phyloP scores from a whole-genome alignment of 73 alveolate species.

The Paramecium primaurelia region DNA sequence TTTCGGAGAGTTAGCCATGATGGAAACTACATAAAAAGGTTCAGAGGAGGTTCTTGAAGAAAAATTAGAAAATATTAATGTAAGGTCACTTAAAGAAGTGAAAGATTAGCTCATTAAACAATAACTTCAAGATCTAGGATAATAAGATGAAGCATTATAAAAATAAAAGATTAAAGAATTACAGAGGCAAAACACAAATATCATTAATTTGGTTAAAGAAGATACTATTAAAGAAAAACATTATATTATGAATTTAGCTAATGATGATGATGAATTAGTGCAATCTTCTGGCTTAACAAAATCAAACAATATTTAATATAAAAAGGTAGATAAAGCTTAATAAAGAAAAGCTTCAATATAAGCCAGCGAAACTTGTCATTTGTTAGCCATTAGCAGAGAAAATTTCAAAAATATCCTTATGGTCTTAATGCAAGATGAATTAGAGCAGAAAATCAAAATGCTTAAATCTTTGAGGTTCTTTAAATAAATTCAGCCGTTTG shows the following conservation, averaged over 20 bases:
- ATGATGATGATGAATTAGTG: background rate
- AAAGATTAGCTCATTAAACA: background rate
- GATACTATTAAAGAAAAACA: background rate
- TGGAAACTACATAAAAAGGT: background rate
- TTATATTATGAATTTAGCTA: background rate
- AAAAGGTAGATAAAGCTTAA: background rate
- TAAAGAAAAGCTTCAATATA: conserved; percentile 20
- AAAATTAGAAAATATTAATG: conserved; percentile 3
- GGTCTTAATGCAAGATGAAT: conserved; percentile 36
- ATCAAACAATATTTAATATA: background rate
- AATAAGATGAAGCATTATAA: background rate
- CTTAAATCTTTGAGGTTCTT: background rate
- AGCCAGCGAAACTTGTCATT: conserved; percentile 43
- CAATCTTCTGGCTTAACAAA: background rate
- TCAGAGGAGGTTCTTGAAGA: conserved; percentile 13
- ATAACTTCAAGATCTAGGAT: background rate
- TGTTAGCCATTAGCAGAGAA: conserved; percentile 29
- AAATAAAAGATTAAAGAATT: background rate
- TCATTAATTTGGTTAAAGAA: background rate
- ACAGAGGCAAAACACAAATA: background rate
- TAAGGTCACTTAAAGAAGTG: background rate
- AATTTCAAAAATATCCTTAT: conserved; percentile 43
- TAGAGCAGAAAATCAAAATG: conserved; percentile 37
- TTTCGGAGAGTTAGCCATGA: conserved; percentile 43
- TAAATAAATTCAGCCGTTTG: background rate